Conservation (phyloP, 441 rosid species). For the Croton laevigatus region DNA sequence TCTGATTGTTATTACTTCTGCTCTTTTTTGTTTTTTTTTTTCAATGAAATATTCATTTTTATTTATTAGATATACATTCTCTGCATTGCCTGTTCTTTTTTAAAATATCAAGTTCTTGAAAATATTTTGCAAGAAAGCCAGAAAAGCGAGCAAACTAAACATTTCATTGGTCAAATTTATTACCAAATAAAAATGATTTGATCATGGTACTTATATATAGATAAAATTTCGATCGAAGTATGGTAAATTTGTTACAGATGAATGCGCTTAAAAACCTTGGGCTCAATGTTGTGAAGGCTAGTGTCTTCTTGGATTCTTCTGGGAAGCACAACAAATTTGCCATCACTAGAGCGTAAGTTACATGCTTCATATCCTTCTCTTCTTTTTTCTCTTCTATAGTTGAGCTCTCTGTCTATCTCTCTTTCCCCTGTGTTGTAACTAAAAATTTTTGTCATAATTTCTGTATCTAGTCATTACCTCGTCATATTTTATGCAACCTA, state of each 20-base stretch:
- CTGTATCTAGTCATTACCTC: background rate
- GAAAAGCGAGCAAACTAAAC: too few species aligned
- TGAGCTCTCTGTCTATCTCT: background rate
- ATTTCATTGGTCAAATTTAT: too few species aligned
- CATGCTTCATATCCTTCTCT: background rate
- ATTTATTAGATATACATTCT: too few species aligned
- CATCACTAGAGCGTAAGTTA: slow-evolving; percentile 78
- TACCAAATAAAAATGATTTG: background rate
- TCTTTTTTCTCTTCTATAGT: background rate
- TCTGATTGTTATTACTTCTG: too few species aligned
- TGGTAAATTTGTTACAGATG: slow-evolving; percentile 57
- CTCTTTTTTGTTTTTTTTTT: too few species aligned
- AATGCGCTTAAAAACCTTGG: slow-evolving; percentile 88
- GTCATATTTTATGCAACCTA: background rate
- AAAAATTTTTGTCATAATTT: background rate
- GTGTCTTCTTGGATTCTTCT: slow-evolving; percentile 89
- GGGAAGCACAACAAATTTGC: slow-evolving; percentile 93
- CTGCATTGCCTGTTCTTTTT: too few species aligned
- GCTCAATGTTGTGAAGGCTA: slow-evolving; percentile 87
- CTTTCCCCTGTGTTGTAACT: background rate
- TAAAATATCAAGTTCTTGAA: too few species aligned
- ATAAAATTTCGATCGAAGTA: slow-evolving; percentile 14
- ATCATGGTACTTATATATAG: slow-evolving; percentile 1
- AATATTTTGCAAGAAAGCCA: too few species aligned
- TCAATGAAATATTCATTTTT: too few species aligned